Conservation (phyloP, 805 yeast genomes). For the Teunomyces barrocoloradensis region DNA sequence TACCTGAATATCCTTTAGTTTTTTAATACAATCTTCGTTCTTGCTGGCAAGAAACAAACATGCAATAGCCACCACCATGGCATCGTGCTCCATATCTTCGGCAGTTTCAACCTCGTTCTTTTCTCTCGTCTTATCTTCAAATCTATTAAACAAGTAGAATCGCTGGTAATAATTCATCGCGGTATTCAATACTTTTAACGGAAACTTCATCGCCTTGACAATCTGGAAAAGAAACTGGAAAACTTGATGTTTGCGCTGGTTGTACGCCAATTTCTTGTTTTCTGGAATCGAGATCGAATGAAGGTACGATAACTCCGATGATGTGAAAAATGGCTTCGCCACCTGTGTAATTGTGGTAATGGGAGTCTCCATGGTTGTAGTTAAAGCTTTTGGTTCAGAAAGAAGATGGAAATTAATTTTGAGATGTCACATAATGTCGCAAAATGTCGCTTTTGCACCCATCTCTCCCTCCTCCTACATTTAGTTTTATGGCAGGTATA, state of each 20-base stretch:
- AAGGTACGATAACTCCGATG: slow-evolving; percentile 49
- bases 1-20: slow-evolving; percentile 58
- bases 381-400: neutral
- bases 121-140: slow-evolving; percentile 37
- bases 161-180: slow-evolving; percentile 74
- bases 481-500: neutral
- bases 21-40: slow-evolving; percentile 81
- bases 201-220: slow-evolving; percentile 57
- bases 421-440: slow-evolving; percentile 2
- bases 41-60: slow-evolving; percentile 71
- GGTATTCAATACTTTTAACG: slow-evolving; percentile 65
- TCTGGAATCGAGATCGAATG: slow-evolving; percentile 54
- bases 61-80: slow-evolving; percentile 64
- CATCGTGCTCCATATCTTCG: slow-evolving; percentile 37
- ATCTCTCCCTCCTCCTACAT: neutral
- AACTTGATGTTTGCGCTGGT: slow-evolving; percentile 52
- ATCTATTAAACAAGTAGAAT: slow-evolving; percentile 61
- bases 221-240: slow-evolving; percentile 54
- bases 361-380: slow-evolving; percentile 4
- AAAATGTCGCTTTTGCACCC: slow-evolving; percentile 1
- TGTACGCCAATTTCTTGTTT: slow-evolving; percentile 40
- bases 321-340: slow-evolving; percentile 61
- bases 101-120: slow-evolving; percentile 19
- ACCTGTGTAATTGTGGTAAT: slow-evolving; percentile 31
- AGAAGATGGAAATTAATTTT: neutral